Evolutionary conservation across 495 filamentous ascomycete genomes (phyloP), one percentile per base, ranked within the genome.

Genomic region (Pyronema domesticum): DNA sequence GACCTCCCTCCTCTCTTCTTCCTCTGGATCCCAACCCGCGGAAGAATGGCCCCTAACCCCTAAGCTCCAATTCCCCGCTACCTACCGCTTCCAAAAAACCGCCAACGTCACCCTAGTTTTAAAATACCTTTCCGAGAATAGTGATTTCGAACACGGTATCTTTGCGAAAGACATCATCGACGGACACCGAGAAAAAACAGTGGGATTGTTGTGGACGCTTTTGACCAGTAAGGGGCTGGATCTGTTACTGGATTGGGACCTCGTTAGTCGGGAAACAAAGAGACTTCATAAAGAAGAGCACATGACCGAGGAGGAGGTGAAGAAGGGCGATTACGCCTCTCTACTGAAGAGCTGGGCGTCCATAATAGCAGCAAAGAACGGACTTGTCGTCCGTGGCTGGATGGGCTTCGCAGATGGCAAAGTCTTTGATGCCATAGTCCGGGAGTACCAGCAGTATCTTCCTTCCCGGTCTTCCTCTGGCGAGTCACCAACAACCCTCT

Each of bases 171-270:
- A 84, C 42, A 77, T 83, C 40, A 76, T 83, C 6, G 74, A 83
- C 58, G 80, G 80, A 6, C 75, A 81, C 55, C 74, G 80, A 33
- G 80, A 84, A 59, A 82, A 77, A 65, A 82, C 80, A 2, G 69
- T 83, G 15, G 71, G 72, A 0, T 68, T 84, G 14, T 67, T 84
- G 9, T 82, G 79, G 80, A 68, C 69, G 13, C 67, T 84, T 35
- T 73, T 83, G 34, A 73, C 74, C 33, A 72, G 72, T 60, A 75
- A 73, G 68, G 78, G 78, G 7, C 66, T 82, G 1, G 60, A 68
- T 14, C 63, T 64, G 19, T 68, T 82, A 0, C 68, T 84, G 9
- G 74, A 82, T 55, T 76, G 73, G 68, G 63, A 68, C 8, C 74
- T 75, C 54, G 54, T 81, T 10, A 65, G 57, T 43, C 73, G 72